Conservation (phyloP, 139 green algal species). For the Auxenochlorella protothecoides region DNA sequence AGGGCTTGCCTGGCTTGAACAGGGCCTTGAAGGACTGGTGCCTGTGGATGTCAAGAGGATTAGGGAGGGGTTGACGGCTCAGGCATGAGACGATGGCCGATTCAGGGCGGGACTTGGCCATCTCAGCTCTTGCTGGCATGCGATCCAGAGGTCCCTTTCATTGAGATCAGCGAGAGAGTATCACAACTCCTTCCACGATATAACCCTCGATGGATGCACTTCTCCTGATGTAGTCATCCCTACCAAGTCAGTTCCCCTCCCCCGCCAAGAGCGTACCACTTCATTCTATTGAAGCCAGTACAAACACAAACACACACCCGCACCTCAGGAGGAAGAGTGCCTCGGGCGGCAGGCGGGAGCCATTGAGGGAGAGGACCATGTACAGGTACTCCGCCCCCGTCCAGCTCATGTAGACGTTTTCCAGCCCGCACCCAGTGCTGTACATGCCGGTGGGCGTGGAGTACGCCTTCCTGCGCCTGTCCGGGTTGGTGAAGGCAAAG, state of each 20-base stretch:
- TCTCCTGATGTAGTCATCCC: too few relatives aligned
- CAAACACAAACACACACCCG: neutral
- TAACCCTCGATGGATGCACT: too few relatives aligned
- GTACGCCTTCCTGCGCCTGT: slow-evolving; percentile 54
- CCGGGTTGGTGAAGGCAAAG: slow-evolving; percentile 63
- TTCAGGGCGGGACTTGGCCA: too few relatives aligned
- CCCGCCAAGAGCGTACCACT: too few relatives aligned
- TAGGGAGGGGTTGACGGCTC: neutral
- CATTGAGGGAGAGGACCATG: slow-evolving; percentile 57
- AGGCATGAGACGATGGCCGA: too few relatives aligned
- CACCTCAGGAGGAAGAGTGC: slow-evolving; percentile 63
- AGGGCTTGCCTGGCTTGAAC: slow-evolving; percentile 37
- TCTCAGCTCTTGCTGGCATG: too few relatives aligned
- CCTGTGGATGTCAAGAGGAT: neutral
- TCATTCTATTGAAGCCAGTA: too few relatives aligned
- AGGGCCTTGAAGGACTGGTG: slow-evolving; percentile 39
- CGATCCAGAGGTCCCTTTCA: too few relatives aligned
- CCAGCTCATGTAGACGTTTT: slow-evolving; percentile 56
- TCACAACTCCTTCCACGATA: too few relatives aligned
- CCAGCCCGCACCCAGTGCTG: slow-evolving; percentile 31
- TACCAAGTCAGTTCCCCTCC: too few relatives aligned
- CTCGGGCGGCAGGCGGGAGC: slow-evolving; percentile 46
- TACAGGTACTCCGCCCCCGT: slow-evolving; percentile 74
- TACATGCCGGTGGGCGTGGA: slow-evolving; percentile 51
- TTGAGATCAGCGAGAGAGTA: too few relatives aligned